phyloP scores from a whole-genome alignment of 305 asterid species.

The Nicotiana rustica region DNA sequence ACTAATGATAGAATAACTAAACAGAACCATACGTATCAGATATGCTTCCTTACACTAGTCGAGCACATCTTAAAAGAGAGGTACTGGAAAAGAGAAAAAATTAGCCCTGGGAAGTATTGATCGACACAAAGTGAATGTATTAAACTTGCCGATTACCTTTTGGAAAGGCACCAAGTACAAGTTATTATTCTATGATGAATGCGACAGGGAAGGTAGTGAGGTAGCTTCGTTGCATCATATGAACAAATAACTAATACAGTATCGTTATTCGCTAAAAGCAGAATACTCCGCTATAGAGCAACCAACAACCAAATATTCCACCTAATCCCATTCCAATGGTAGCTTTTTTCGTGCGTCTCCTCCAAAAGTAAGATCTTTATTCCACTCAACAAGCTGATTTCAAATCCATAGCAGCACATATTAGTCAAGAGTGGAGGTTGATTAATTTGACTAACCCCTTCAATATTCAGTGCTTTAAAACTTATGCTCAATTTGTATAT shows the following conservation, averaged over 20 bases:
- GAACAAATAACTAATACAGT: neutral
- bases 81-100: neutral
- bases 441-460: neutral
- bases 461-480: neutral
- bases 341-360: neutral
- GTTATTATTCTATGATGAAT: neutral
- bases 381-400: neutral
- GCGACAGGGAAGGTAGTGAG: neutral
- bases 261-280: neutral
- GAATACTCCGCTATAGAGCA: constrained; percentile 14
- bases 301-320: neutral
- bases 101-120: neutral
- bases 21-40: neutral
- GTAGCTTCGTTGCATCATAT: neutral
- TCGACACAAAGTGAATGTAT: neutral
- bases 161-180: neutral
- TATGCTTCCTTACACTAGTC: neutral
- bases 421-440: neutral
- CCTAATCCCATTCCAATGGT: neutral
- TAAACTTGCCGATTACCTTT: neutral
- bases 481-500: neutral
- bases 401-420: neutral
- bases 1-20: neutral
- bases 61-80: neutral
- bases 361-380: neutral